phyloP scores from a whole-genome alignment of 2,329 filamentous ascomycete genomes.

The Pyrenochaeta sp. region DNA sequence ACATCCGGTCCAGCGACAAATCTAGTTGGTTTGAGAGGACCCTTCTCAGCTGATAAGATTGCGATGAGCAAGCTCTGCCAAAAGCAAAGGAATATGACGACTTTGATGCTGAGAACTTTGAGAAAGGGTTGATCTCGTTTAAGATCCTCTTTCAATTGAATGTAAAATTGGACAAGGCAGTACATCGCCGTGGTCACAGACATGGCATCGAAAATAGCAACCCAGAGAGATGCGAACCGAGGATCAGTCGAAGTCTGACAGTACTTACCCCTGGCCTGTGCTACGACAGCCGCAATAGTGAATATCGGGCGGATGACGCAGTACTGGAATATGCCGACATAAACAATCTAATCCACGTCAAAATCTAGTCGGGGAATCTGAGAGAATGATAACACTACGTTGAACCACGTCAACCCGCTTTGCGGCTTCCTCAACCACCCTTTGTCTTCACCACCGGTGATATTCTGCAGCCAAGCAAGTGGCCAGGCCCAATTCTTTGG shows the following conservation, averaged over 20 bases:
- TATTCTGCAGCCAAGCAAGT: conserved; percentile 72
- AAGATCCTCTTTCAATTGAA: conserved; percentile 75
- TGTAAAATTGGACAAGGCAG: conserved; percentile 85
- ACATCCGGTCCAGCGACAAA: conserved; percentile 76
- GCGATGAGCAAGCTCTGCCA: conserved; percentile 75
- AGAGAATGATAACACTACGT: conserved; percentile 56
- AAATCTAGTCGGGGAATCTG: conserved; percentile 4
- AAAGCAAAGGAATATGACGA: conserved; percentile 90
- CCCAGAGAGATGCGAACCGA: conserved; percentile 85
- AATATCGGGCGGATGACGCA: conserved; percentile 81
- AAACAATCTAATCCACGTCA: conserved; percentile 66
- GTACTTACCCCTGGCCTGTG: conserved; percentile 73
- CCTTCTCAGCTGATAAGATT: conserved; percentile 65
- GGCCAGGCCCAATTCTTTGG: conserved; percentile 80
- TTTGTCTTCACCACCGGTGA: conserved; percentile 69
- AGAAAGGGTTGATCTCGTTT: conserved; percentile 74
- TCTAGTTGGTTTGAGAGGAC: conserved; percentile 68
- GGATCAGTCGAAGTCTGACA: conserved; percentile 81
- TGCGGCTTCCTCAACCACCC: conserved; percentile 76
- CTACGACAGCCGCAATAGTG: conserved; percentile 78
- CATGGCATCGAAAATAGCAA: conserved; percentile 72
- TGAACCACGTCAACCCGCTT: conserved; percentile 90
- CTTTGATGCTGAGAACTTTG: conserved; percentile 86
- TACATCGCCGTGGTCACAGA: conserved; percentile 88
- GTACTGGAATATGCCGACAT: conserved; percentile 85